phyloP scores from a whole-genome alignment of 306 rosid species.

The Inga laurina region DNA sequence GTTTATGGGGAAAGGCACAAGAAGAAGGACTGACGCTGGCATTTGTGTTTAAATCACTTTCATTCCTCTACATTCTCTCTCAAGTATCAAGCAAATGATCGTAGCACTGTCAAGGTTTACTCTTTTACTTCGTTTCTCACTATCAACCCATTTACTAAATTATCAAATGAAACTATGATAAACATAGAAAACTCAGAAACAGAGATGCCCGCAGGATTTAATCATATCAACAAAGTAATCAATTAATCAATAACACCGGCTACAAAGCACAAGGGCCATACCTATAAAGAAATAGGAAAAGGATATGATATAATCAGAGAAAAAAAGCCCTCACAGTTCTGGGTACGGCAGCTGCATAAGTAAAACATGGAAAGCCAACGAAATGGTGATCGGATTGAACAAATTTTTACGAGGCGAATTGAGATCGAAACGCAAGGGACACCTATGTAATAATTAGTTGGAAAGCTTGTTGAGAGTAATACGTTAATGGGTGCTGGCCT shows the following conservation, averaged over 20 bases:
- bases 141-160: conserved; percentile 18
- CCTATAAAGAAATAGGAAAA: conserved; percentile 19
- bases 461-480: neutral
- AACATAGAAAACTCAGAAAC: conserved; percentile 3
- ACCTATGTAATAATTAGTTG: neutral
- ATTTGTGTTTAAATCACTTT: conserved; percentile 4
- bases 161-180: neutral
- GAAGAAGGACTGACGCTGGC: conserved; percentile 22
- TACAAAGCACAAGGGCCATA: conserved; percentile 9
- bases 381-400: conserved; percentile 4
- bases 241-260: neutral
- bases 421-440: conserved; percentile 8
- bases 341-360: conserved; percentile 19
- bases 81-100: conserved; percentile 9
- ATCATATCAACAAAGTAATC: neutral
- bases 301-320: conserved; percentile 5
- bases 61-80: conserved; percentile 5
- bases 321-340: neutral
- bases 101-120: neutral
- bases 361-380: conserved; percentile 21
- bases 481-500: conserved; percentile 14
- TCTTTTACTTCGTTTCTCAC: conserved; percentile 7
- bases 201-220: neutral
- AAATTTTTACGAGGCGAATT: neutral
- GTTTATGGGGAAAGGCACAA: conserved; percentile 22